Base-by-base conservation (phyloP, 78 protist genomes). In the Guillardia theta region DNA sequence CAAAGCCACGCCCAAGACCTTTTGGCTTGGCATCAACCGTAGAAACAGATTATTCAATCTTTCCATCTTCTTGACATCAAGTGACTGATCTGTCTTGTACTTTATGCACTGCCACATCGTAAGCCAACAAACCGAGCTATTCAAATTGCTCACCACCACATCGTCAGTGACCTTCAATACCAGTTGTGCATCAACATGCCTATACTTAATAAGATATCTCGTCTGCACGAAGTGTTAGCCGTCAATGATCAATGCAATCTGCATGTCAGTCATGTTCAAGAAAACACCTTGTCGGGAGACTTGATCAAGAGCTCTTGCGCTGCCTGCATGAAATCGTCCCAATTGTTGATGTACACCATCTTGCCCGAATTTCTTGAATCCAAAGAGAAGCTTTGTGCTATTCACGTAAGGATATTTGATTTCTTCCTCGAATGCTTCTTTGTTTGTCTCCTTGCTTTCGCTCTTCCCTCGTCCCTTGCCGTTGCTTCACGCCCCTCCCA, bases 151-250 rank as follows among this genome's bases (percentile, higher is more conserved):
- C 44, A 88, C 93, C 93, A 88, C 93, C 33, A 27, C 50, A 45
- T 88, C 93, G 93, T 88, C 93, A 6, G 93, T 88, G 93, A 88
- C 93, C 64, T 88, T 88, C 46, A 88, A 12, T 22, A 88, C 93
- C 48, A 88, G 53, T 18, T 88, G 46, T 22, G 50, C 93, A 21
- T 88, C 93, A 12, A 10, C 18, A 41, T 88, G 93, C 10, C 93
- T 46, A 41, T 88, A 88, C 64, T 88, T 88, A 45, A 88, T 48
- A 24, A 44, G 15, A 48, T 88, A 88, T 44, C 93, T 10, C n/a
- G 93, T 88, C 93, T 88, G 93, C 93, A 12, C 4, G 39, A 58
- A 24, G 39, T 30, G 27, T 24, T 6, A 1, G 27, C 70, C 70
- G 4, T 50, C 58, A 10, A 6, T 58, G 4, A 27, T 30, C 4